phyloP scores from a whole-genome alignment of 2,329 filamentous ascomycete genomes.

The Malbranchea zuffiana region DNA sequence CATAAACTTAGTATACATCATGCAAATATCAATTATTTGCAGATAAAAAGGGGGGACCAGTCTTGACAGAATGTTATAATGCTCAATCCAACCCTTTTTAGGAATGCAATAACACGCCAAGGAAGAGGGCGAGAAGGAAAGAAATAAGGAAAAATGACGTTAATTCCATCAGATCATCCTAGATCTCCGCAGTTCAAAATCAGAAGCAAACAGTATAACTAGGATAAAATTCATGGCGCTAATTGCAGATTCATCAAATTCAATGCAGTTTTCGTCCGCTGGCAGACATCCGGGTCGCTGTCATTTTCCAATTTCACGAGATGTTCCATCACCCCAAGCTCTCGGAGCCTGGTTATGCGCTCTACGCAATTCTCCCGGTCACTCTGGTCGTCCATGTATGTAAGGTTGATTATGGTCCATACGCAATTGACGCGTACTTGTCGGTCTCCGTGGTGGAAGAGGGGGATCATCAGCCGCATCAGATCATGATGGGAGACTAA shows the following conservation, averaged over 20 bases:
- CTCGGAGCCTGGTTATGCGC: slow-evolving; percentile 57
- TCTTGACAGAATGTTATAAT: too few species aligned
- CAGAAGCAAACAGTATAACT: background rate
- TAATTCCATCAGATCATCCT: too few species aligned
- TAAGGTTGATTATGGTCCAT: slow-evolving; percentile 76
- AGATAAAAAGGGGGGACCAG: too few species aligned
- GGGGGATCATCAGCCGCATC: slow-evolving; percentile 58
- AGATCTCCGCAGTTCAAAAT: background rate
- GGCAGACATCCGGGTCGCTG: slow-evolving; percentile 66
- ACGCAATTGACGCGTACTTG: slow-evolving; percentile 69
- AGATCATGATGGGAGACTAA: slow-evolving; percentile 67
- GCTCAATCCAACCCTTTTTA: too few species aligned
- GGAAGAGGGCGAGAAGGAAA: too few species aligned
- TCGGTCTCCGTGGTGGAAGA: slow-evolving; percentile 61
- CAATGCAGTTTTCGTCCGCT: slow-evolving; percentile 69
- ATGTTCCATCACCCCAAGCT: slow-evolving; percentile 58
- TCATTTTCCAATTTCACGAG: slow-evolving; percentile 57
- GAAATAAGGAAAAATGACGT: too few species aligned
- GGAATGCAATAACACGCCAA: too few species aligned
- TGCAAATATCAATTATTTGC: too few species aligned
- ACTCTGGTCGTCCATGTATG: slow-evolving; percentile 63
- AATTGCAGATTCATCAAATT: slow-evolving; percentile 49
- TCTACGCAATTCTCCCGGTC: slow-evolving; percentile 56
- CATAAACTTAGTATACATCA: too few species aligned
- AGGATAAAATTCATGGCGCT: background rate